These are phyloP conservation scores for Pythium dissimile DNA, from an alignment of 352 stramenopile species.

Conservation along the genomic window DNA sequence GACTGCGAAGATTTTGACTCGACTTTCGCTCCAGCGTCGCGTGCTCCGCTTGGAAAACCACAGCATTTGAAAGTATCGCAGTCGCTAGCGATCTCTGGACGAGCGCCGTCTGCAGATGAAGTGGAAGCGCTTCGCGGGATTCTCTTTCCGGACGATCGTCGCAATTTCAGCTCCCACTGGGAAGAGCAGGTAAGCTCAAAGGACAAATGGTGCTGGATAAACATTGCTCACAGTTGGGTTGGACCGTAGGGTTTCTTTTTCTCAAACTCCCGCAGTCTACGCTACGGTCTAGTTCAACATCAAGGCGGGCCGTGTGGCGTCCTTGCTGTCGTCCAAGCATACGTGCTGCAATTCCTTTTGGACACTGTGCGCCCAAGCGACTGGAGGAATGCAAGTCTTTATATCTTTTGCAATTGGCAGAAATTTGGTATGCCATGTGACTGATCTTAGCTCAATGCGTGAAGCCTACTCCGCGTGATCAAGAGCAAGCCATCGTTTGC, in stretches of 20 bases:
- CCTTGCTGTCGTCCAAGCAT: conserved; percentile 92
- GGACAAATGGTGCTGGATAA: background rate
- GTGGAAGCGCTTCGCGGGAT: conserved; percentile 47
- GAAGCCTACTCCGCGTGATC: conserved; percentile 37
- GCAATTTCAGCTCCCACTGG: conserved; percentile 66
- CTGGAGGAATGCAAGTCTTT: conserved; percentile 60
- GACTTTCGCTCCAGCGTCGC: background rate
- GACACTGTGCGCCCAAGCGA: conserved; percentile 25
- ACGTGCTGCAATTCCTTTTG: conserved; percentile 82
- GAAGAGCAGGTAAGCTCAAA: conserved; percentile 36
- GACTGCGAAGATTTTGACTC: conserved; percentile 47
- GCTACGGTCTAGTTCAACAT: conserved; percentile 91
- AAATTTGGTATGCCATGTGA: no score
- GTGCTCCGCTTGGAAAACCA: background rate
- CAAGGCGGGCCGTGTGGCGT: conserved; percentile 95
- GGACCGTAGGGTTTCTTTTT: conserved; percentile 68
- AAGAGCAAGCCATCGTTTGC: conserved; percentile 41
- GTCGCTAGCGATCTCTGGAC: background rate
- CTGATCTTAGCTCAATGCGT: background rate
- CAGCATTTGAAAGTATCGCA: background rate
- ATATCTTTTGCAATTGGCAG: no score
- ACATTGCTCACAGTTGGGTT: background rate
- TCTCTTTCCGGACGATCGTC: conserved; percentile 52
- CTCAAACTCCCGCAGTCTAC: conserved; percentile 37
- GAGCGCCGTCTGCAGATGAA: conserved; percentile 35